These are phyloP conservation scores for Aspergillus pseudoviridinutans DNA, from an alignment of 2,329 filamentous ascomycete genomes.

Conservation along the genomic window DNA sequence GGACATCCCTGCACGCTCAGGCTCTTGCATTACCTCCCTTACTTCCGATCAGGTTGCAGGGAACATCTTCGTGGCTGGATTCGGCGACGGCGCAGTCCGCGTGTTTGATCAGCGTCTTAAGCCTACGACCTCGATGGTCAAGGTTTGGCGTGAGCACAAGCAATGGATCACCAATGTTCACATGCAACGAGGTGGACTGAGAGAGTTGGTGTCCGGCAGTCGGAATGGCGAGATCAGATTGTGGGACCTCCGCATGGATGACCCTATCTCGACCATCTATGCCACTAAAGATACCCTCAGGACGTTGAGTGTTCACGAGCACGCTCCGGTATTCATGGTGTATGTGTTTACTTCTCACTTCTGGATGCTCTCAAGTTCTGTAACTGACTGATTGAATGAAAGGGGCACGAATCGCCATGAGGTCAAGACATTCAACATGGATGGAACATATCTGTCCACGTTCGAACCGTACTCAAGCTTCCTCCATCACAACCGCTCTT, in stretches of 20 bases:
- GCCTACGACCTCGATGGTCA: slow-evolving; percentile 86
- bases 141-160: slow-evolving; percentile 92
- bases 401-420: slow-evolving; percentile 85
- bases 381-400: slow-evolving; percentile 11
- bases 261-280: slow-evolving; percentile 67
- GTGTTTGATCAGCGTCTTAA: slow-evolving; percentile 87
- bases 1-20: slow-evolving; percentile 91
- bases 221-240: slow-evolving; percentile 90
- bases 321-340: slow-evolving; percentile 92
- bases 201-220: slow-evolving; percentile 86
- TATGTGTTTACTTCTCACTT: slow-evolving; percentile 48
- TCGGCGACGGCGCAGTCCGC: slow-evolving; percentile 89
- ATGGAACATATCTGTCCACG: slow-evolving; percentile 71
- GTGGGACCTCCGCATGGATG: slow-evolving; percentile 91
- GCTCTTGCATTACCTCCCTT: slow-evolving; percentile 90
- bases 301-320: slow-evolving; percentile 89
- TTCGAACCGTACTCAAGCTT: slow-evolving; percentile 90
- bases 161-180: slow-evolving; percentile 97
- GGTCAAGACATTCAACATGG: slow-evolving; percentile 90
- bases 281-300: slow-evolving; percentile 74
- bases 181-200: slow-evolving; percentile 90
- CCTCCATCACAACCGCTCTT: slow-evolving; percentile 72
- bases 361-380: slow-evolving; percentile 1
- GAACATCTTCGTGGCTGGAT: slow-evolving; percentile 92
- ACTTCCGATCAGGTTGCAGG: slow-evolving; percentile 98